These are phyloP conservation scores for Angomonas ambiguus DNA, from an alignment of 208 protist genomes.

Conservation along the genomic window DNA sequence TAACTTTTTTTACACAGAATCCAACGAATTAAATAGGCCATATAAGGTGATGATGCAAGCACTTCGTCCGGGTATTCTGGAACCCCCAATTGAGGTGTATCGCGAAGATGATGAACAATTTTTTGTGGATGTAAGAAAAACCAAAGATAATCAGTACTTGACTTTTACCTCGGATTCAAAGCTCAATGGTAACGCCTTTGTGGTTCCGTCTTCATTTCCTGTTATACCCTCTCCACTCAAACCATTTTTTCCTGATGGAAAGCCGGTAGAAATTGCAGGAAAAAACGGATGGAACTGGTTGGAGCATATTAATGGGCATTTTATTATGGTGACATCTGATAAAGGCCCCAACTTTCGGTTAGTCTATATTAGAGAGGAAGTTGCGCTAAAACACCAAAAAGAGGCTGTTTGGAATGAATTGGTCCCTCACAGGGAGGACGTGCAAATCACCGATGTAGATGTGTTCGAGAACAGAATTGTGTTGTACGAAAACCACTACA, in stretches of 20 bases:
- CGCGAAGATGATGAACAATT: slow-evolving; percentile 85
- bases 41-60: slow-evolving; percentile 86
- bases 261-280: slow-evolving; percentile 73
- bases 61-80: slow-evolving; percentile 81
- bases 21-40: slow-evolving; percentile 86
- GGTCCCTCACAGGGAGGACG: slow-evolving; percentile 76
- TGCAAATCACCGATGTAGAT: slow-evolving; percentile 85
- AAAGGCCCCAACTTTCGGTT: slow-evolving; percentile 77
- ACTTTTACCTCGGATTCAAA: slow-evolving; percentile 90
- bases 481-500: slow-evolving; percentile 76
- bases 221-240: slow-evolving; percentile 60
- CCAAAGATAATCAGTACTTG: slow-evolving; percentile 81
- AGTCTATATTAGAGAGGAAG: slow-evolving; percentile 77
- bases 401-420: slow-evolving; percentile 78
- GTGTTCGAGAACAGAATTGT: slow-evolving; percentile 76
- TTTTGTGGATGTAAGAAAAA: slow-evolving; percentile 88
- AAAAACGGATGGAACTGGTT: slow-evolving; percentile 85
- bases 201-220: slow-evolving; percentile 82
- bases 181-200: slow-evolving; percentile 56
- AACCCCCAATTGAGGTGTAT: slow-evolving; percentile 79
- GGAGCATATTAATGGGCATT: slow-evolving; percentile 82
- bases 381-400: slow-evolving; percentile 61
- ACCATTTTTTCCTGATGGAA: slow-evolving; percentile 62
- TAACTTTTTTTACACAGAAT: slow-evolving; percentile 89
- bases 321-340: slow-evolving; percentile 85